Percentiles rank a stretch among this genome's conserved stretches.
phyloP scores from a whole-genome alignment of 495 filamentous ascomycete genomes.

The Neurospora sp. region DNA sequence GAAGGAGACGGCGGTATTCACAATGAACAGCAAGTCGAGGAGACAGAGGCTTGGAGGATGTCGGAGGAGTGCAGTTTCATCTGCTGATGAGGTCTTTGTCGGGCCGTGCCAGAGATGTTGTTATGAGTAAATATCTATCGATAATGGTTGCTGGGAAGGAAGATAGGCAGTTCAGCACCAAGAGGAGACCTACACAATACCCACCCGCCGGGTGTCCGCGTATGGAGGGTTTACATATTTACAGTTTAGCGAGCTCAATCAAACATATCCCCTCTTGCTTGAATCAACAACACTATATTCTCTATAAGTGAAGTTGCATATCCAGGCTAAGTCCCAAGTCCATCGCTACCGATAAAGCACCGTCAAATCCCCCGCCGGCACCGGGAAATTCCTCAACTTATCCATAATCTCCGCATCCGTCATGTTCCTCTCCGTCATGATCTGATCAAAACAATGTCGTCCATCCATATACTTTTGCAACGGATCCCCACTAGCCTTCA shows the following conservation, averaged over 20 bases:
- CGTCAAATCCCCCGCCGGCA: slow-evolving; percentile 36
- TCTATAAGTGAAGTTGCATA: background rate
- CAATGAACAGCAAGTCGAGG: background rate
- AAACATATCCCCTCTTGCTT: background rate
- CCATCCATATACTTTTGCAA: slow-evolving; percentile 69
- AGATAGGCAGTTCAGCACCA: background rate
- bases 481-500: slow-evolving; percentile 22
- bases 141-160: background rate
- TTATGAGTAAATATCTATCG: background rate
- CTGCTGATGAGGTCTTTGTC: background rate
- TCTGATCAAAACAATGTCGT: slow-evolving; percentile 78
- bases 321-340: background rate
- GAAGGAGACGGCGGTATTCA: background rate
- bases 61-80: background rate
- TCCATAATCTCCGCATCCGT: slow-evolving; percentile 48
- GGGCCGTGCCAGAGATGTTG: background rate
- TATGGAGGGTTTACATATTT: background rate
- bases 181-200: background rate
- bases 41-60: background rate
- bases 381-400: slow-evolving; percentile 31
- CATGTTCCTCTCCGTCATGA: slow-evolving; percentile 65
- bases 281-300: background rate
- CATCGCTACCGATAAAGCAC: slow-evolving; percentile 34
- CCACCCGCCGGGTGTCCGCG: background rate
- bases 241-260: background rate